Conservation (phyloP, 176 grass and related monocot genomes). For the Hyparrhenia diplandra region DNA sequence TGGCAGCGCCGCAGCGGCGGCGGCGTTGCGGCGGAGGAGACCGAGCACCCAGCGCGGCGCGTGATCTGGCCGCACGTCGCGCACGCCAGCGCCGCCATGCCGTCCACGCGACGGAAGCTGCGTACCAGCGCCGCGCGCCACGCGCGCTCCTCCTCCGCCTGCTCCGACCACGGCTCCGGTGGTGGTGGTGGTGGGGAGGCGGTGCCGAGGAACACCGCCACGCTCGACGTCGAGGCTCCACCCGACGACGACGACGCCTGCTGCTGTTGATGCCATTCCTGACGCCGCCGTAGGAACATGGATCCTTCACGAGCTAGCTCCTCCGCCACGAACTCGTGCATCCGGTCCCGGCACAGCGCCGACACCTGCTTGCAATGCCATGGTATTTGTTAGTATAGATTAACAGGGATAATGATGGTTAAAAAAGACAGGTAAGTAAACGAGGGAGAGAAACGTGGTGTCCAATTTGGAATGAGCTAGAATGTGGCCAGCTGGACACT, state of each 20-base stretch:
- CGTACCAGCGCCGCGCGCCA: constrained; percentile 44
- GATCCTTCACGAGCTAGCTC: constrained; percentile 31
- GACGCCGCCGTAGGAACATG: neutral
- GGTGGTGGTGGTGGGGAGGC: no score
- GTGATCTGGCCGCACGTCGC: constrained; percentile 57
- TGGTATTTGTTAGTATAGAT: no score
- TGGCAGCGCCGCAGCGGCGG: no score
- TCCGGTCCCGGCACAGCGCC: constrained; percentile 56
- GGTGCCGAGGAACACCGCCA: neutral
- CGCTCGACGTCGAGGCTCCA: neutral
- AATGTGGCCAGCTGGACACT: neutral
- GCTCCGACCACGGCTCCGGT: neutral
- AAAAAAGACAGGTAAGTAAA: neutral
- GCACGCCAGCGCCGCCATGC: constrained; percentile 49
- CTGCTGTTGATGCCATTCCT: no score
- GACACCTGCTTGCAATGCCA: constrained; percentile 56
- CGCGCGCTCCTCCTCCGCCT: constrained; percentile 16
- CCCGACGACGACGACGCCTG: neutral
- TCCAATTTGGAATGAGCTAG: constrained; percentile 19
- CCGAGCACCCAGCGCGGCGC: constrained; percentile 52
- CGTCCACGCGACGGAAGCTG: constrained; percentile 66
- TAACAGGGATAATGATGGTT: no score
- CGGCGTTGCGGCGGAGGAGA: neutral
- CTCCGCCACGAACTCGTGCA: constrained; percentile 64
- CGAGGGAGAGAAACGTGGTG: neutral